A percentile compares a stretch with the other conserved stretches of the same genome.
Conservation (phyloP, 2,329 filamentous ascomycete genomes). For the Huntiella savannae region DNA sequence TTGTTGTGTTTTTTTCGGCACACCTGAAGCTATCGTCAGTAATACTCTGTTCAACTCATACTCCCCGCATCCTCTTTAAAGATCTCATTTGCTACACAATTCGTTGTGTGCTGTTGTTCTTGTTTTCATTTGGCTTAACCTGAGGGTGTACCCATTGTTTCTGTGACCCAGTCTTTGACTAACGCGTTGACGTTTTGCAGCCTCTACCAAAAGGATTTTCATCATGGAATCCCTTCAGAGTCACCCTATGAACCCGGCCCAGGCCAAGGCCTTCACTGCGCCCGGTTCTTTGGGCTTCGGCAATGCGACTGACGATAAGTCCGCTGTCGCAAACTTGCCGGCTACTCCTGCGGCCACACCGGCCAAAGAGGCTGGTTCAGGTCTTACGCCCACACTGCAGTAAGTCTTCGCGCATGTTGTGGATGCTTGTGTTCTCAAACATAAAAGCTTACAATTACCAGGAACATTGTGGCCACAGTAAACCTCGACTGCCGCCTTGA, state of each 20-base stretch:
- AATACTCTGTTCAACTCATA: not conserved
- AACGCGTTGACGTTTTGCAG: too few relatives aligned
- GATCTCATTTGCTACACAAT: not conserved
- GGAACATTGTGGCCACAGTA: conserved; percentile 98
- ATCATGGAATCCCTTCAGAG: conserved; percentile 81
- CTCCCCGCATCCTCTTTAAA: not conserved
- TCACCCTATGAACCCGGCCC: conserved; percentile 74
- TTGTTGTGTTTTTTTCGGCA: not conserved
- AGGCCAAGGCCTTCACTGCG: conserved; percentile 91
- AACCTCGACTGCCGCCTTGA: conserved; percentile 95
- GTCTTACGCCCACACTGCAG: conserved; percentile 81
- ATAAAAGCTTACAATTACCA: conserved; percentile 35
- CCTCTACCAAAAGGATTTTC: conserved; percentile 7
- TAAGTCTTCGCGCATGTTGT: conserved; percentile 45
- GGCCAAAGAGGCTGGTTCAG: conserved; percentile 62
- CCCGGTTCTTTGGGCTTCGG: conserved; percentile 69
- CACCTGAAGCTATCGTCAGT: not conserved
- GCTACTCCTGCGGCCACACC: conserved; percentile 84
- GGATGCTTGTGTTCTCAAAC: conserved; percentile 17
- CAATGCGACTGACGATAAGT: conserved; percentile 44
- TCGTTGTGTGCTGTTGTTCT: too few relatives aligned
- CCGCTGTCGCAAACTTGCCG: conserved; percentile 59
- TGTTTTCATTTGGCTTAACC: too few relatives aligned
- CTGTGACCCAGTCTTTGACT: too few relatives aligned
- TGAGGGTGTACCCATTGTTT: too few relatives aligned